phyloP scores from a whole-genome alignment of 2,329 filamentous ascomycete species.

The Aspergillaceae sp. region DNA sequence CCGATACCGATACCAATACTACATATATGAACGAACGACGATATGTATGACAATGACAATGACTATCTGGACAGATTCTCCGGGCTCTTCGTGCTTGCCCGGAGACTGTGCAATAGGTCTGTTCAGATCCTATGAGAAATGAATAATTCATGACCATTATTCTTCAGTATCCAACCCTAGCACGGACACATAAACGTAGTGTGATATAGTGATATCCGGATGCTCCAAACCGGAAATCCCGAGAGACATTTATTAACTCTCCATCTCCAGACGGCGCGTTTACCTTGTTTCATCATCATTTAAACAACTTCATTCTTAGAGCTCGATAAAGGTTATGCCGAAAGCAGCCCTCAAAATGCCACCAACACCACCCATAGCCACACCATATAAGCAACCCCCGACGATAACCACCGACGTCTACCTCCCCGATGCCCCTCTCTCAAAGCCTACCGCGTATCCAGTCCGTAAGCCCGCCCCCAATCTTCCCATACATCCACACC shows the following conservation, averaged over 20 bases:
- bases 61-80: neutral
- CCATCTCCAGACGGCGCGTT: too few relatives aligned
- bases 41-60: constrained; percentile 4
- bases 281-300: neutral
- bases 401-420: constrained; percentile 21
- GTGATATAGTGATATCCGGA: too few relatives aligned
- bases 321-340: too few relatives aligned
- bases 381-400: constrained; percentile 16
- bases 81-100: too few relatives aligned
- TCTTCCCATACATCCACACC: neutral
- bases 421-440: constrained; percentile 9
- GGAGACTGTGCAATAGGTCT: too few relatives aligned
- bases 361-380: constrained; percentile 9
- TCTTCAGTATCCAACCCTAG: neutral
- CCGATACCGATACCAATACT: too few relatives aligned
- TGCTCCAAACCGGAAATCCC: too few relatives aligned
- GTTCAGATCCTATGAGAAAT: too few relatives aligned
- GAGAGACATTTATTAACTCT: too few relatives aligned
- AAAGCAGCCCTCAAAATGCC: neutral
- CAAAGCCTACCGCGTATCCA: constrained; percentile 11
- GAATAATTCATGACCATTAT: too few relatives aligned
- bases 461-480: constrained; percentile 11
- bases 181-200: neutral
- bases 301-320: neutral
- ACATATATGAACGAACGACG: neutral